Evolutionary conservation across 768 basidiomycete genomes (phyloP).

Genomic region (Russula griseocarnosa): DNA sequence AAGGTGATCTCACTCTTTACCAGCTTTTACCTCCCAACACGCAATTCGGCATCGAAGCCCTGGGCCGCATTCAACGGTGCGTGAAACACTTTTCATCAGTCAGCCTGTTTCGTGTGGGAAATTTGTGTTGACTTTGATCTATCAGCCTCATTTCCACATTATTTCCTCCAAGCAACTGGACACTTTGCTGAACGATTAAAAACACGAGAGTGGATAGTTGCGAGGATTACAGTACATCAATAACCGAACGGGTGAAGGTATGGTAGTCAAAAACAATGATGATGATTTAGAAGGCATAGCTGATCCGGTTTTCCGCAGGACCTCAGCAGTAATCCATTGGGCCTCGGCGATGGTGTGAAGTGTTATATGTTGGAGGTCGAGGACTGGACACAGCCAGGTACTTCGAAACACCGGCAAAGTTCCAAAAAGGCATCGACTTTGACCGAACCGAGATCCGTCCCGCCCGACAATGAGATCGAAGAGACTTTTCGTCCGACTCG

Average conservation of each 20-base stretch:
- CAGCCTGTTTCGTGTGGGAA: background rate
- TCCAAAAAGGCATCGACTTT: constrained; percentile 45
- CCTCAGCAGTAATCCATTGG: constrained; percentile 82
- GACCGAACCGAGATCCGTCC: constrained; percentile 46
- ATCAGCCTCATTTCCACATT: constrained; percentile 92
- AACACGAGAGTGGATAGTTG: constrained; percentile 92
- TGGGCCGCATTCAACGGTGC: constrained; percentile 99
- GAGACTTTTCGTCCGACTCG: constrained; percentile 64
- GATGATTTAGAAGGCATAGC: background rate
- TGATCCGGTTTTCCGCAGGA: constrained; percentile 46
- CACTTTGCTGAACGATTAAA: constrained; percentile 86
- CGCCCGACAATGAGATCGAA: constrained; percentile 68
- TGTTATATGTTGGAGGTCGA: constrained; percentile 93
- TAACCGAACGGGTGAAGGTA: constrained; percentile 80
- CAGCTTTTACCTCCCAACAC: constrained; percentile 94
- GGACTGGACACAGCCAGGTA: constrained; percentile 79
- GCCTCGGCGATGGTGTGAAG: constrained; percentile 82
- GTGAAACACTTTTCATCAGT: constrained; percentile 26
- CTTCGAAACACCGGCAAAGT: constrained; percentile 55
- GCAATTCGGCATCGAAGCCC: constrained; percentile 87
- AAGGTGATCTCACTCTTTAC: constrained; percentile 91
- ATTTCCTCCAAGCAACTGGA: constrained; percentile 87
- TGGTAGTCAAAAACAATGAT: constrained; percentile 29
- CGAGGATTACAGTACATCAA: constrained; percentile 84
- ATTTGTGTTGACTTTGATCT: constrained; percentile 33